phyloP scores from a whole-genome alignment of 2,329 filamentous ascomycete genomes.

The Pestalotiopsis fici region DNA sequence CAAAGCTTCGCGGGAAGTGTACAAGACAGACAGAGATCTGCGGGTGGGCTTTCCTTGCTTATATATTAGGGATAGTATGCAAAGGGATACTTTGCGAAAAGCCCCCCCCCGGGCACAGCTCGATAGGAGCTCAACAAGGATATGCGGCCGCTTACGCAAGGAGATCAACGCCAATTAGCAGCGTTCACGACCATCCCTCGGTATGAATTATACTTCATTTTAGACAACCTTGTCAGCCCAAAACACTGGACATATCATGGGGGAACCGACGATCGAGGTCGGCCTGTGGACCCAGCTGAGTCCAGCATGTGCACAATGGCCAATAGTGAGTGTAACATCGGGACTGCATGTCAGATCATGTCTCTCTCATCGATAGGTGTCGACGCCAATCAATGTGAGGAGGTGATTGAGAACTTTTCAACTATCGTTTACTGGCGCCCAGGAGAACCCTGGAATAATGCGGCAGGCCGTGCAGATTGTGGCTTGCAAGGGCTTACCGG shows the following conservation, averaged over 20 bases:
- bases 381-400: background rate
- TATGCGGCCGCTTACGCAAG: background rate
- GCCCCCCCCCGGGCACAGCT: too few species aligned
- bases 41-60: background rate
- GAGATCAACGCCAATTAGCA: background rate
- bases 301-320: background rate
- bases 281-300: background rate
- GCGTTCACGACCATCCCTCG: background rate
- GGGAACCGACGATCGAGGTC: background rate
- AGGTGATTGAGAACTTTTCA: background rate
- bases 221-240: constrained; percentile 5
- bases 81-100: background rate
- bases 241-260: background rate
- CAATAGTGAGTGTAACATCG: background rate
- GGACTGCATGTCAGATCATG: constrained; percentile 4
- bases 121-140: background rate
- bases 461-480: constrained; percentile 1
- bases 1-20: background rate
- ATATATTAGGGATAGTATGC: background rate
- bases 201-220: background rate
- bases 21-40: background rate
- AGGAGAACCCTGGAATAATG: background rate
- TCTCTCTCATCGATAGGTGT: background rate
- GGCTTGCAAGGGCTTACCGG: background rate
- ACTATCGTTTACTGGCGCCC: background rate